Evolutionary conservation across 495 filamentous ascomycete species (phyloP), one percentile per base, ranked within the genome.

Genomic region (Tricharina praecox): DNA sequence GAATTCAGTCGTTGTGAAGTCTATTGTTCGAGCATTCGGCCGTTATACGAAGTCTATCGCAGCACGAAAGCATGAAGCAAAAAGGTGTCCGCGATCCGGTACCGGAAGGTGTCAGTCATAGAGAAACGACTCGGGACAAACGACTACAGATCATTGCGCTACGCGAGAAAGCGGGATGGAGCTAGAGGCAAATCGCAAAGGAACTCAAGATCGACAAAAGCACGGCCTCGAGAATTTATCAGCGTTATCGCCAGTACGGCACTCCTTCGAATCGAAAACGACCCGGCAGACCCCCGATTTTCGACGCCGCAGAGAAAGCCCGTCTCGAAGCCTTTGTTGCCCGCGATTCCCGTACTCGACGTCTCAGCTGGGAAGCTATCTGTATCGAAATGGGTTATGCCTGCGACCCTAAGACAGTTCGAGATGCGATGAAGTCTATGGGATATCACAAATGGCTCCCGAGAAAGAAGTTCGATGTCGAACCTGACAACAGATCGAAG

Each of bases 341-440:
- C 18, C 18, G 30, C 24, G 40, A 50, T 21, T 15, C 32, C n/a
- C 5, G 30, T 10, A 51, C 41, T 23, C 3, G 40, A 1, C 8
- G 40, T 0, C 41, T 54, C 3, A 15, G 19, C n/a, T 54, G 51
- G 51, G 48, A 51, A 13, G 48, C 53, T 13, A 40, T 54, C 2
- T 15, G 26, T 3, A 7, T 25, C 16, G 51, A 16, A 4, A 46
- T 55, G 8, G 26, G 46, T 10, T 47, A 53, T 45, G 35, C 2
- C 0, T 53, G 40, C 4, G 40, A 23, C 8, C 16, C 18, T 4
- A 0, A 2, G 5, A 24, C 7, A 0, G 7, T 47, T 3, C 3
- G 42, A 5, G 10, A 47, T 10, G 30, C 35, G n/a, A 46, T 49
- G 40, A 21, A 32, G 26, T 40, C 23, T 13, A 46, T 55, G 20